Evolutionary conservation across 2,329 filamentous ascomycete genomes (phyloP), one percentile per base, ranked within the genome.

Genomic region (Xylariaceae sp.): DNA sequence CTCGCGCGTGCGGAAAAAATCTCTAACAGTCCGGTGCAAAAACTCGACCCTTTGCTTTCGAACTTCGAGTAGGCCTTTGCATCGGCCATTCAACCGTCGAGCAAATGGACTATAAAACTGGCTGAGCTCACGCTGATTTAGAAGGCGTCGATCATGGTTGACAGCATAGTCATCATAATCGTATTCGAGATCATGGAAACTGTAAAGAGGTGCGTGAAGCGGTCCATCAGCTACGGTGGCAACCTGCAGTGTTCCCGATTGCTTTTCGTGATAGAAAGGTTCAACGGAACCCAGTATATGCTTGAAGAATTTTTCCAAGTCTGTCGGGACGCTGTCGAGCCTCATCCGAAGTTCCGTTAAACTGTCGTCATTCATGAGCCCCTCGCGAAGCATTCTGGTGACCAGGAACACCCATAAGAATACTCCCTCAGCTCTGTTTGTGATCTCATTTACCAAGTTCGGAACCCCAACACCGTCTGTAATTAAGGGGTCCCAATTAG

Each of bases 341-440:
- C 26, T 45, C 26, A n/a, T 45, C 9, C 28, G n/a, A 45, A 45
- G 41, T 6, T 45, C 41, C 7, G 8, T 33, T 31, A 45, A 31
- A 11, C 16, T 45, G 16, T 45, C 41, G 28, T 45, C 26, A 45
- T 45, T 45, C 41, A 31, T 45, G 11, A 45, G 41, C 4, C 41
- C 41, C 24, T 45, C 41, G 6, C 41, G 41, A 19, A 45, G 24
- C 24, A 45, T 29, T 21, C 23, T 45, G 3, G 41, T 45, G n/a
- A 45, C 41, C 6, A 45, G 26, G 17, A 45, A 45, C 3, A 45
- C 41, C 41, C 41, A 45, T 29, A 45, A 21, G 41, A 45, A 45
- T 6, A 45, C 28, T 21, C 41, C 41, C 16, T 45, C 41, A 16
- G 41, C 41, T 31, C 41, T 17, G 16, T 29, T 31, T 14, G 41